phyloP scores from a whole-genome alignment of 2,329 filamentous ascomycete species.

The Penicillium sp. region DNA sequence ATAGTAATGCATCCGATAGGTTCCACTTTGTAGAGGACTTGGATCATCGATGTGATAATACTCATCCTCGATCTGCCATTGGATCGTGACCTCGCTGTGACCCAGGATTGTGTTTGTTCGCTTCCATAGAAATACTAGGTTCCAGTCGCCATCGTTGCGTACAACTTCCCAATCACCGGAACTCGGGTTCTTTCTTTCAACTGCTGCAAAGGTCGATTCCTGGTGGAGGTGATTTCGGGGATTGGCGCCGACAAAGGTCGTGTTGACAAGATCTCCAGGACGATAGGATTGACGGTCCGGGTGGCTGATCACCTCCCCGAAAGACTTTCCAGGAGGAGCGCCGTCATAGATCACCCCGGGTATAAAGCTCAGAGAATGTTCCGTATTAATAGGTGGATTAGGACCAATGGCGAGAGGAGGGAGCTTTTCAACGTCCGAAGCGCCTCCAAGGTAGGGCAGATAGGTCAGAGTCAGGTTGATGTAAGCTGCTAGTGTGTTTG shows the following conservation, averaged over 20 bases:
- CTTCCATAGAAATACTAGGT: constrained; percentile 72
- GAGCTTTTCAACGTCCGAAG: constrained; percentile 35
- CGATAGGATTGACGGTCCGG: constrained; percentile 50
- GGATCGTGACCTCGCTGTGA: constrained; percentile 69
- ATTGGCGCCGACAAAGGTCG: constrained; percentile 77
- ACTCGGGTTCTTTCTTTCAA: constrained; percentile 56
- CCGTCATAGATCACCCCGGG: constrained; percentile 69
- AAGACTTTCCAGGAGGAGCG: constrained; percentile 58
- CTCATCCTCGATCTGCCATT: constrained; percentile 68
- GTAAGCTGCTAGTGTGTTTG: constrained; percentile 74
- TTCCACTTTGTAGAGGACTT: constrained; percentile 47
- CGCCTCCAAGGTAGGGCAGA: constrained; percentile 58
- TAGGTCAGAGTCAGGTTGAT: constrained; percentile 76
- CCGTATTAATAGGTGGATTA: constrained; percentile 69
- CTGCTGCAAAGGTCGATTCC: constrained; percentile 68
- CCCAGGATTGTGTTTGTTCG: constrained; percentile 63
- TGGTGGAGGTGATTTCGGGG: constrained; percentile 80
- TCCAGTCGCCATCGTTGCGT: constrained; percentile 74
- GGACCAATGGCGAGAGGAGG: constrained; percentile 50
- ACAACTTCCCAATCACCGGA: constrained; percentile 58
- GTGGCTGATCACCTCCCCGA: constrained; percentile 59
- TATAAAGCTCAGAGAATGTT: constrained; percentile 73
- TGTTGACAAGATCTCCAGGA: constrained; percentile 57
- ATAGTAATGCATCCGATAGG: constrained; percentile 75
- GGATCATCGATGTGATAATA: constrained; percentile 40